These are phyloP conservation scores for Schoenoplectus triqueter DNA, from an alignment of 202 grass and related monocot species.

Conservation along the genomic window DNA sequence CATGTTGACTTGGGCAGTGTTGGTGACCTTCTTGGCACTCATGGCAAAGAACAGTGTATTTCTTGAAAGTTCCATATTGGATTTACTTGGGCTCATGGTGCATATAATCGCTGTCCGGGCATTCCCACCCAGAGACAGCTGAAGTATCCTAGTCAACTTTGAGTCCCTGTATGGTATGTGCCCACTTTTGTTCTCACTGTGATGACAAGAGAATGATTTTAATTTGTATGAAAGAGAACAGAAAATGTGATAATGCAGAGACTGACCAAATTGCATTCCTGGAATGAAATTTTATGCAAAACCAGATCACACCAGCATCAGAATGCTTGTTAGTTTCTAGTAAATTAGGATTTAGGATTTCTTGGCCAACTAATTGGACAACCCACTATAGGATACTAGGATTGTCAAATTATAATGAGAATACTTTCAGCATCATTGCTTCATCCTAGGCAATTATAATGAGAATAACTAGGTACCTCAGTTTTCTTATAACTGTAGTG, in stretches of 20 bases:
- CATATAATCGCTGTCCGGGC: conserved; percentile 91
- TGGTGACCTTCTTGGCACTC: conserved; percentile 81
- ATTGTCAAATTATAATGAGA: background rate
- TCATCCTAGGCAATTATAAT: background rate
- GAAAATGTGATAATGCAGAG: background rate
- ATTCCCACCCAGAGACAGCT: conserved; percentile 89
- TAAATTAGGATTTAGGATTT: background rate
- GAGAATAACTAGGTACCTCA: conserved; percentile 57
- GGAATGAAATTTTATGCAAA: too few species aligned
- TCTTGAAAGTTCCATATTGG: conserved; percentile 83
- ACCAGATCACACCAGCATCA: background rate
- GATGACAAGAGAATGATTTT: conserved; percentile 35
- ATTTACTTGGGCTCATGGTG: conserved; percentile 78
- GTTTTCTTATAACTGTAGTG: conserved; percentile 95
- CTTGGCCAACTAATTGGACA: background rate
- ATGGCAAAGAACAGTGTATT: conserved; percentile 87
- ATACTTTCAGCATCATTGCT: too few species aligned
- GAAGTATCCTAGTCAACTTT: conserved; percentile 86
- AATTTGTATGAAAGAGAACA: conserved; percentile 20
- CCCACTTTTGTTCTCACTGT: conserved; percentile 66
- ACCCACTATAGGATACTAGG: background rate
- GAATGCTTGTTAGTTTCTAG: background rate
- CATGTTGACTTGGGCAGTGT: conserved; percentile 83
- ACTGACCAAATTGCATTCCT: conserved; percentile 28
- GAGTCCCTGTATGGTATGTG: conserved; percentile 95